Base-by-base conservation (phyloP, 139 green algal species). In the Tetraselmis chui region DNA sequence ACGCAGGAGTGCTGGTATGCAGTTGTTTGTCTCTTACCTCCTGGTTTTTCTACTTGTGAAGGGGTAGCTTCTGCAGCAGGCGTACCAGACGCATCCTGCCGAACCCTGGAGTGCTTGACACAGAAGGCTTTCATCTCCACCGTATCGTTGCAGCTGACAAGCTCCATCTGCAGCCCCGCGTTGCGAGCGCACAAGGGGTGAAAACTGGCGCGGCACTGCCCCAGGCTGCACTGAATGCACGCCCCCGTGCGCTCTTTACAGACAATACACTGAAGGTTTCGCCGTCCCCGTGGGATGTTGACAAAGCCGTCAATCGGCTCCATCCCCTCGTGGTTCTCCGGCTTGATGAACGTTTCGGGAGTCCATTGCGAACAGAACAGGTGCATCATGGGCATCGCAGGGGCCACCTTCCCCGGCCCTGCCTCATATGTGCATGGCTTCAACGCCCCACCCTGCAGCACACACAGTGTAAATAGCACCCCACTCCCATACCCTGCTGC, bases 151-250 rank as follows among this genome's bases (percentile, higher is more conserved):
- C 59, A 45, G 59, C 83, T 87, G 28, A 31, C 27, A 22, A 85
- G 28, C 32, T 89, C 85, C 86, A 89, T 89, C 2, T 24, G 79
- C 31, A 86, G 59, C 75, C 59, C 58, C n/a, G 58, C 31, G 26
- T 29, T 30, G 2, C 82, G 81, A 24, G 86, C 86, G 75, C 86
- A 89, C 78, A 86, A 26, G n/a, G 86, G 82, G 75, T 89, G 86
- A 28, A 89, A 89, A 25, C 85, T 76, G 59, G 45, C 76, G 11
- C 29, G 59, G 80, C 86, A 89, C 2, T 79, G 30, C 27, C 86
- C 86, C n/a, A 90, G 81, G 75, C 23, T 76, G 81, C 86, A 89
- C 77, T 89, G 86, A 26, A 89, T 89, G 84, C 85, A 89, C 2
- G 80, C 81, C 22, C 86, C 86, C 1, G 82, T 5, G 58, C 78